Evolutionary conservation across 2,329 filamentous ascomycete species (phyloP), one percentile per base, ranked within the genome.

Genomic region (Penicillium sp.): DNA sequence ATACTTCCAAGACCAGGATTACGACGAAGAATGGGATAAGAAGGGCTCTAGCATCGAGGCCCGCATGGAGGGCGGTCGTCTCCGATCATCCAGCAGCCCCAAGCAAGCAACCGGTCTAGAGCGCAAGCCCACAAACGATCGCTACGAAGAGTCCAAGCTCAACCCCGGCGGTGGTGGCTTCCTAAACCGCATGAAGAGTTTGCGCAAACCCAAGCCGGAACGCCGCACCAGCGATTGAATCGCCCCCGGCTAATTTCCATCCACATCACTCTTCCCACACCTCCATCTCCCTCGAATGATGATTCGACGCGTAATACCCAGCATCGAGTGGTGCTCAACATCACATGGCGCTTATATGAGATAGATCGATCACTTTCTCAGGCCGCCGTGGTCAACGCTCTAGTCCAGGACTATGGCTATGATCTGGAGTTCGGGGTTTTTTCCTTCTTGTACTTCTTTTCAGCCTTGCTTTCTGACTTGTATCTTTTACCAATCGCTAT

Each of bases 1-100:
- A 0, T 96, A 95, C 78, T 92, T 92, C 71, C 82, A 85, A 48
- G 91, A 97, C 71, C 82, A 85, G 46, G 91, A 97, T 59, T 96
- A 89, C 62, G 84, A 88, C 61, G 78, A 81, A 46, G 85, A 83
- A 11, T 87, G 86, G 66, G 84, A 87, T 47, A 84, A 76, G 69
- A 89, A 89, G 71, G 83, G 83, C 18, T 79, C 81, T 31, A 78
- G 79, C 49, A 85, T 88, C 65, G 76, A 79, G 58, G 69, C 78
- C 31, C 68, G 66, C 13, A 51, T 64, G 24, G 64, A 56, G 51
- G 43, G 57, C 22, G 71, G 73, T 32, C 72, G 77, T 46, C 58
- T 70, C 21, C 73, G 79, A 58, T 78, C 81, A 16, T 82, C 86
- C 5, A 84, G 81, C 62, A 88, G 84, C 64, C 86, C 88, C 2